Conservation (phyloP, 108 stramenopile species). For the Asterionellopsis glacialis region DNA sequence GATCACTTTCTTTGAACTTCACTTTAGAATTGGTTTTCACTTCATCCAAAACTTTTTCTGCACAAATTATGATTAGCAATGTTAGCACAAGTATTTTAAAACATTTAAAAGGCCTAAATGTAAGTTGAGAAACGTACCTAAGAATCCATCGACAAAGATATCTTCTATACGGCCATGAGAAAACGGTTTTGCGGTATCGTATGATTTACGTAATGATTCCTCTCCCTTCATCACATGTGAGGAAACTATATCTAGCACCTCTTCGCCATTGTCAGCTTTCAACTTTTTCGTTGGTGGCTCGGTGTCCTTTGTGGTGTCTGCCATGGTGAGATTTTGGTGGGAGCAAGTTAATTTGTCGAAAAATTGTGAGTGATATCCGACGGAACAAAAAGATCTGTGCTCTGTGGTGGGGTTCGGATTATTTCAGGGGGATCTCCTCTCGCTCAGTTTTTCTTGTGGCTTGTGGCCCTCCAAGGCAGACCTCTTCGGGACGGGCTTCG, state of each 20-base stretch:
- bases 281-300: background rate
- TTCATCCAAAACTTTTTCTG: slow-evolving; percentile 61
- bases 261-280: background rate
- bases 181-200: slow-evolving; percentile 50
- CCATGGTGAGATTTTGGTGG: background rate
- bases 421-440: too few species aligned
- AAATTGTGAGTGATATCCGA: too few species aligned
- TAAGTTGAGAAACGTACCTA: slow-evolving; percentile 24
- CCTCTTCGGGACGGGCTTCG: too few species aligned
- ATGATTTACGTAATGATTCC: slow-evolving; percentile 18
- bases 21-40: slow-evolving; percentile 86
- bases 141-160: slow-evolving; percentile 56
- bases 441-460: too few species aligned
- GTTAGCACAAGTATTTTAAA: background rate
- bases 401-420: too few species aligned
- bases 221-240: slow-evolving; percentile 18
- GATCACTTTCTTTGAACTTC: slow-evolving; percentile 95
- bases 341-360: too few species aligned
- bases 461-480: too few species aligned
- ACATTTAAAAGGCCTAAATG: too few species aligned
- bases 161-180: slow-evolving; percentile 56
- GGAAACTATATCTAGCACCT: slow-evolving; percentile 11
- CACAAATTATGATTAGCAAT: background rate
- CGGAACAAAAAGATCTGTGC: too few species aligned
- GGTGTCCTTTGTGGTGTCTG: background rate